A percentile compares a stretch with the other conserved stretches of the same genome.
Conservation (phyloP, 306 rosid genomes). For the Ormosia emarginata region DNA sequence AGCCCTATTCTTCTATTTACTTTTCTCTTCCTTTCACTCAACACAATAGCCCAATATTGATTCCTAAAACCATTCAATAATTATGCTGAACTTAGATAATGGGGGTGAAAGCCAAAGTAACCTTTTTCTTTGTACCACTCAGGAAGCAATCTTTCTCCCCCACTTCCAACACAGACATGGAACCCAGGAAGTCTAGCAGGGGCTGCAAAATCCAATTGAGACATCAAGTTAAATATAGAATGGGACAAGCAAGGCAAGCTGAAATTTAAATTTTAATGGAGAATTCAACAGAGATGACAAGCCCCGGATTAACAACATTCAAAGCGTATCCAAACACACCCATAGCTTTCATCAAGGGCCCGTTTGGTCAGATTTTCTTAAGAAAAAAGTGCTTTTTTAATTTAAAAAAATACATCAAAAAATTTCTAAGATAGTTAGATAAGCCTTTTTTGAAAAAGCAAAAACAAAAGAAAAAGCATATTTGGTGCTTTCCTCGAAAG, state of each 20-base stretch:
- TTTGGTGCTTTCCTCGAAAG: not conserved
- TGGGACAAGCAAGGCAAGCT: not conserved
- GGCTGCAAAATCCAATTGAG: constrained; percentile 54
- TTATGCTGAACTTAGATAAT: not conserved
- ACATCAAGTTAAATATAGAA: not conserved
- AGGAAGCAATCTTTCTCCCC: constrained; percentile 87
- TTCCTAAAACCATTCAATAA: not conserved
- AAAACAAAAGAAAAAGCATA: not conserved
- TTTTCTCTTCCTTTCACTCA: not conserved
- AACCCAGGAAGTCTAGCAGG: constrained; percentile 99
- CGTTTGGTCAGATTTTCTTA: not conserved
- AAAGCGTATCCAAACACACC: not conserved
- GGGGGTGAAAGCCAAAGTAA: constrained; percentile 25
- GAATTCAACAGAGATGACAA: not conserved
- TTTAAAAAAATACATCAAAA: not conserved
- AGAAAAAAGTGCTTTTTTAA: too few relatives aligned
- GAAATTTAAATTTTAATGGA: not conserved
- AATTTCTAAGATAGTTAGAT: not conserved
- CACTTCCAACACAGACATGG: constrained; percentile 89
- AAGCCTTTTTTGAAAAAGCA: not conserved
- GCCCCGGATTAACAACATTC: not conserved
- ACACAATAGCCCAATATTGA: not conserved
- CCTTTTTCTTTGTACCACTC: constrained; percentile 93
- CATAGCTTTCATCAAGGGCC: not conserved
- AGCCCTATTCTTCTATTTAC: not conserved